Percentiles rank a stretch among this genome's conserved stretches.
Conservation (phyloP, 2,329 filamentous ascomycete genomes). For the Colletotrichum costaricense region DNA sequence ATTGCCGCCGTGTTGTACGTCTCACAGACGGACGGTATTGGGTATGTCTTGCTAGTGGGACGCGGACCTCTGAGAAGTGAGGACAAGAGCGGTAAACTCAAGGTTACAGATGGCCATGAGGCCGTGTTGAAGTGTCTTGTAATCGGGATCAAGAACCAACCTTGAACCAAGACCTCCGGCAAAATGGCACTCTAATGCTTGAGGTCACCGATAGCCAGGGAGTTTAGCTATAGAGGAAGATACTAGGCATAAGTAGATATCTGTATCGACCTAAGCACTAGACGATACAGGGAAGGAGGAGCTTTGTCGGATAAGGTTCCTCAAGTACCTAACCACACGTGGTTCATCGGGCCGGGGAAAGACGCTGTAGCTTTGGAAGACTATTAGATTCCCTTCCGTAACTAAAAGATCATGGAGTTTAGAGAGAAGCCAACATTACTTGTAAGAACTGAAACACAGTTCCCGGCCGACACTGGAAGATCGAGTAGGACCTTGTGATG, state of each 20-base stretch:
- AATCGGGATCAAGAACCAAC: too few species aligned
- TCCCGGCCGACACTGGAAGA: neutral
- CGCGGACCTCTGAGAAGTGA: too few species aligned
- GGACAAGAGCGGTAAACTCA: too few species aligned
- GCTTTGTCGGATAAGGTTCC: neutral
- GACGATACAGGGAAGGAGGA: neutral
- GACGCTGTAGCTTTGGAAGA: neutral
- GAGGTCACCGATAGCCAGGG: too few species aligned
- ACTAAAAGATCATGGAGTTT: neutral
- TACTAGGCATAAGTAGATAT: neutral
- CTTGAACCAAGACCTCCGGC: too few species aligned
- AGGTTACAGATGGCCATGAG: neutral
- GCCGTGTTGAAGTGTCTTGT: slow-evolving; percentile 7
- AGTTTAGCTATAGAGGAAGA: neutral
- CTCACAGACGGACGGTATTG: too few species aligned
- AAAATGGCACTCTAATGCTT: too few species aligned
- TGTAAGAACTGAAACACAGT: neutral
- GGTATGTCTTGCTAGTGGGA: too few species aligned
- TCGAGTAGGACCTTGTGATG: neutral
- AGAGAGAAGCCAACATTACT: neutral
- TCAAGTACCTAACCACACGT: neutral
- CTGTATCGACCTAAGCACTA: neutral
- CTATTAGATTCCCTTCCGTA: neutral
- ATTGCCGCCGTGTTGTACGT: neutral
- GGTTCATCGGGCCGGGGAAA: neutral